Evolutionary conservation across 352 stramenopile species (phyloP).

Genomic region (Salisapilia sapeloensis): DNA sequence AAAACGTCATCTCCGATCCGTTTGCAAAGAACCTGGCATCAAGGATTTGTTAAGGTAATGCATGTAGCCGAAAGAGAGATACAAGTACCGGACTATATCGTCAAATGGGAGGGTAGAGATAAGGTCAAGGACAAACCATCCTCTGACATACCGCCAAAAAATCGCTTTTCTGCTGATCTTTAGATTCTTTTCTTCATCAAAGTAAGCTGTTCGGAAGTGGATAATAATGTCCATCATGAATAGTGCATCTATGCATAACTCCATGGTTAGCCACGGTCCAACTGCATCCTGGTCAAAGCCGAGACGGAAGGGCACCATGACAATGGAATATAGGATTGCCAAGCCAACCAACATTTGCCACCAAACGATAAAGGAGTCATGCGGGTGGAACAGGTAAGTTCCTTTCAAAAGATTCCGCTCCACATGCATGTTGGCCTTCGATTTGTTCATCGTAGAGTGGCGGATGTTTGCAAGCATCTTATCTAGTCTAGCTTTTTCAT

Average conservation of each 20-base stretch:
- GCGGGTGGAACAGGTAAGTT: constrained; percentile 59
- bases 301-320: constrained; percentile 78
- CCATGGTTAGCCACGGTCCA: constrained; percentile 34
- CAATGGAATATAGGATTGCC: constrained; percentile 78
- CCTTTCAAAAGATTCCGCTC: constrained; percentile 43
- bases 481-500: no score
- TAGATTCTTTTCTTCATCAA: constrained; percentile 51
- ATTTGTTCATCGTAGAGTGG: constrained; percentile 16
- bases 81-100: constrained; percentile 27
- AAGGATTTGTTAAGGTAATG: neutral
- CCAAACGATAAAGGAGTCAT: constrained; percentile 38
- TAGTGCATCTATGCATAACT: constrained; percentile 65
- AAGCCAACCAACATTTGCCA: constrained; percentile 66
- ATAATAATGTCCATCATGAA: constrained; percentile 79
- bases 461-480: constrained; percentile 24
- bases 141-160: constrained; percentile 29
- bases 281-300: constrained; percentile 54
- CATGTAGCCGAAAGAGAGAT: neutral
- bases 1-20: constrained; percentile 24
- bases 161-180: constrained; percentile 43
- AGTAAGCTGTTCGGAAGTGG: constrained; percentile 77
- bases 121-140: constrained; percentile 63
- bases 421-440: constrained; percentile 25
- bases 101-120: constrained; percentile 67
- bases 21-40: constrained; percentile 7